Base-by-base conservation (phyloP, 805 yeast species). In the Saccharomycopsis babjevae region DNA sequence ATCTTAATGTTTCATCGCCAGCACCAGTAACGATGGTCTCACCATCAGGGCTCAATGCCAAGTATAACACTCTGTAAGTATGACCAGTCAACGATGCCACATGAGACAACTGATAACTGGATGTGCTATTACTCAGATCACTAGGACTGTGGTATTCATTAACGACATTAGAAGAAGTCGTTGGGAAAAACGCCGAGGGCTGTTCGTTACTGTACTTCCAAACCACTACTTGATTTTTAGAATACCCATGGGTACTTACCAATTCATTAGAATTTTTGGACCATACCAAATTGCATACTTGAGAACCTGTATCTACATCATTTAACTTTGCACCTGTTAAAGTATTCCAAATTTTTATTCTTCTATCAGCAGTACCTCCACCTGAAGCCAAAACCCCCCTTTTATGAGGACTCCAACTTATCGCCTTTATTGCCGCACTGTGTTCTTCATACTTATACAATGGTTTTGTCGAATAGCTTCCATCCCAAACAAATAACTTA, bases 321-420 rank as follows among this genome's bases (percentile, higher is more conserved):
- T 83, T 81, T 13, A 89, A 69, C 62, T 86, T 82, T 28, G 79
- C 71, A 1, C 97, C 97, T 7, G 87, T 88, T 54, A 85, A 74
- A 0, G 96, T 87, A 71, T 92, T 94, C 98, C 98, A 94, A 28
- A 91, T 83, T 71, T 92, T 89, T 67, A 94, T 86, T 46, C 85
- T 80, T 61, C 93, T 83, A 72, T 94, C 99, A 1, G 96, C 92
- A 0, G 98, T 91, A 42, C 99, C 99, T 20, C 99, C 99, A 16
- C 99, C 99, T 1, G 94, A 83, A 0, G 98, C 98, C 60, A 94
- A 72, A 2, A 92, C 79, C 0, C 98, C 97, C 60, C 97, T 77
- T 70, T 90, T 97, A 70, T 94, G 98, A 1, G 99, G 98, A 0
- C 96, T 88, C 99, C 99, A 94, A 1, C 96, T 89, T 59, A 94